Evolutionary conservation across 148 eudicot genomes (phyloP).

Genomic region (Chenopodium berlandieri): DNA sequence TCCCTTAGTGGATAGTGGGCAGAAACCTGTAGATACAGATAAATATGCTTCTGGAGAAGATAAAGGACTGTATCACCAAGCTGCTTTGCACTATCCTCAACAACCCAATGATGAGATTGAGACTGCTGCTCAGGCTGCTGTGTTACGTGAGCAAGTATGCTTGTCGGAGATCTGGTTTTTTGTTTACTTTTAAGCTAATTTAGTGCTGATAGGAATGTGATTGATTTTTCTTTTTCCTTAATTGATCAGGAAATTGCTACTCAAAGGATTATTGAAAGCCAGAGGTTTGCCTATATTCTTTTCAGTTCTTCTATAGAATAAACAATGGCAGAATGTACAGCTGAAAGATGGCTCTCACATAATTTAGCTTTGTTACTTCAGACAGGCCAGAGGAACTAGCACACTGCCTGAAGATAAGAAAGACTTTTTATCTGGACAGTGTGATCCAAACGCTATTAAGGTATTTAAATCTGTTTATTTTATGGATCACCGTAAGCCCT

Average conservation of each 20-base stretch:
- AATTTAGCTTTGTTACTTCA: conserved; percentile 31
- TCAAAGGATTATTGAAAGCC: conserved; percentile 65
- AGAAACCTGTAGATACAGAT: conserved; percentile 12
- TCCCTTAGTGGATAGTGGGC: conserved; percentile 11
- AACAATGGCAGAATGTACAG: conserved; percentile 5
- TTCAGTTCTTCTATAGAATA: background rate
- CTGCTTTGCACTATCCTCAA: conserved; percentile 15
- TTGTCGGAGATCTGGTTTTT: conserved; percentile 6
- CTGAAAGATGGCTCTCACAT: conserved; percentile 21
- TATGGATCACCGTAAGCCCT: background rate
- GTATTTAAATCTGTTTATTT: conserved; percentile 25
- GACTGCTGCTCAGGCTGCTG: conserved; percentile 75
- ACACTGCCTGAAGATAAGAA: conserved; percentile 52
- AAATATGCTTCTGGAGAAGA: conserved; percentile 15
- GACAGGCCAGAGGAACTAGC: conserved; percentile 60
- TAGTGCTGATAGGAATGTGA: background rate
- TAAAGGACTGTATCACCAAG: conserved; percentile 11
- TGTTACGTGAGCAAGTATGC: conserved; percentile 86
- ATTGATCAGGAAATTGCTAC: conserved; percentile 67
- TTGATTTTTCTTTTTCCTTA: conserved; percentile 26
- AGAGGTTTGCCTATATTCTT: conserved; percentile 50
- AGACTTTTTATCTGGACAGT: conserved; percentile 71
- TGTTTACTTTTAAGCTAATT: conserved; percentile 17
- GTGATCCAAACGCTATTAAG: conserved; percentile 83
- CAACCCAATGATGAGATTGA: conserved; percentile 58